Evolutionary conservation across 441 rosid genomes (phyloP), one percentile per base, ranked within the genome.

Genomic region (Gossypium laxum): DNA sequence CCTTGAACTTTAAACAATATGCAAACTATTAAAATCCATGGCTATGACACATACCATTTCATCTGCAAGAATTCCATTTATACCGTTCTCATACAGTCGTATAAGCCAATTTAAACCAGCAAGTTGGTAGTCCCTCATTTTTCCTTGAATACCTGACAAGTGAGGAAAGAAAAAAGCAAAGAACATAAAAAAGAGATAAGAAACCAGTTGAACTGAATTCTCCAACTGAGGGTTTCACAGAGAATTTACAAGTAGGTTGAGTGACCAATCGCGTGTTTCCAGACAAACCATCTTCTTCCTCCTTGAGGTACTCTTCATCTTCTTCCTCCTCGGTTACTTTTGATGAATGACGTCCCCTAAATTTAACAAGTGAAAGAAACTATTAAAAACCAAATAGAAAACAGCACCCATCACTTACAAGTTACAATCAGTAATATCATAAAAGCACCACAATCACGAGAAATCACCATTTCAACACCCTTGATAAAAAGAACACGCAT

Each of bases 101-200:
- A 92, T 95, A 73, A 95, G 96, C 99, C 98, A 91, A 76, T 92
- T 95, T 69, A 95, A 76, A 57, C 99, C 99, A 75, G 96, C 99
- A 79, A 95, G 87, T 69, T 95, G 99, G 78, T 95, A 95, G 84
- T 95, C 99, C 85, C 99, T 89, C 88, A 95, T 78, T 82, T 91
- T 95, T 69, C 99, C 99, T 75, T 89, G 93, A 77, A 95, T 95
- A 80, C 97, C 99, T 95, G 81, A 58, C 75, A 32, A 75, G 38
- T 71, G 68, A 22, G 8, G 30, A 64, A 62, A 15, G 2, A 62
- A 38, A 34, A 47, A 55, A 0, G 19, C 56, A 64, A 70, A 4
- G 41, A 28, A 19, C 34, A 14, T 2, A 4, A 41, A 61, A n/a
- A 50, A n/a, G 17, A 30, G 32, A 5, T 22, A 32, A 32, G 11